Conservation (phyloP, 176 grass and related monocot genomes). For the maize (Zea mays) region DNA sequence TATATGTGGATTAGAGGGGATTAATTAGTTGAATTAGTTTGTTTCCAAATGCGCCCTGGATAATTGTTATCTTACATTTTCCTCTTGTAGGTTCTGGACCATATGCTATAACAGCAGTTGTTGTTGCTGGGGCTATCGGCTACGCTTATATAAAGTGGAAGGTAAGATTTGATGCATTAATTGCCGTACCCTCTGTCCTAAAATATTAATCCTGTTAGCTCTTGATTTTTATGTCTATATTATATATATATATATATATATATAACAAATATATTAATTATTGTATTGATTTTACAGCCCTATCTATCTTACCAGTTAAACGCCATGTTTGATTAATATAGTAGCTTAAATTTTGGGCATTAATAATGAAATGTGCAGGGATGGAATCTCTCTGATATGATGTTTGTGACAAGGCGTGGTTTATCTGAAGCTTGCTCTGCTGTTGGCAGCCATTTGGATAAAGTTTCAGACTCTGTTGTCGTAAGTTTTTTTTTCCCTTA, state of each 20-base stretch:
- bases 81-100: constrained; percentile 31
- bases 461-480: constrained; percentile 66
- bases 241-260: too few relatives aligned
- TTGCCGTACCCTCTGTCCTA: too few relatives aligned
- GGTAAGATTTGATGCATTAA: constrained; percentile 35
- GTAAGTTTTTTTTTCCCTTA: constrained; percentile 47
- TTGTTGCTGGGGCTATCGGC: constrained; percentile 63
- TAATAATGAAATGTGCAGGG: constrained; percentile 46
- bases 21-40: not conserved
- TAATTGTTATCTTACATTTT: not conserved
- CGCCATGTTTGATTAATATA: not conserved
- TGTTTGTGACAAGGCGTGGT: constrained; percentile 82
- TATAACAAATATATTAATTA: too few relatives aligned
- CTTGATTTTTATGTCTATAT: too few relatives aligned
- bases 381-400: constrained; percentile 79
- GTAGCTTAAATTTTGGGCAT: not conserved
- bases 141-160: constrained; percentile 80
- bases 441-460: constrained; percentile 70
- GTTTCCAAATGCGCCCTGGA: not conserved
- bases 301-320: not conserved
- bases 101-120: constrained; percentile 40
- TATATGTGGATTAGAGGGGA: not conserved
- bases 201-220: too few relatives aligned
- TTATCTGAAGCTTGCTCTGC: constrained; percentile 69
- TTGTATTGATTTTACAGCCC: not conserved